phyloP scores from a whole-genome alignment of 441 rosid species.

The Manihot esculenta region DNA sequence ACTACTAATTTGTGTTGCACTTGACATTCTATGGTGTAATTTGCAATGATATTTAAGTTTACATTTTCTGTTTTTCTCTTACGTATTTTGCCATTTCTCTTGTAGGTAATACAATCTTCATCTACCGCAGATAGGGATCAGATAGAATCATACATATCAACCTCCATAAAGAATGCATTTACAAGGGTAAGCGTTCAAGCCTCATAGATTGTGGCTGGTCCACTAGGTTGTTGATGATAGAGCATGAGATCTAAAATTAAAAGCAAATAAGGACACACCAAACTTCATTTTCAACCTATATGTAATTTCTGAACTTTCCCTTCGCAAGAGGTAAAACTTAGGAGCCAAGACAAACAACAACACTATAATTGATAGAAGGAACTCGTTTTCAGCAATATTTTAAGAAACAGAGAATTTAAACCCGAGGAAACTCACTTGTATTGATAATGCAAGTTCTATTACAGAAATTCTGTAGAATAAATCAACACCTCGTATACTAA shows the following conservation, averaged over 20 bases:
- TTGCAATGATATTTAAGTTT: no score
- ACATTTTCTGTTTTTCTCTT: not conserved
- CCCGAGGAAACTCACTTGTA: no score
- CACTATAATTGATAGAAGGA: no score
- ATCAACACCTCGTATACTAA: no score
- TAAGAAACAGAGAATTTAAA: no score
- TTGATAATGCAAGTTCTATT: no score
- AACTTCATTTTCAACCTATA: not conserved
- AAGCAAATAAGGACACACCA: not conserved
- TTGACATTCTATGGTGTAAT: no score
- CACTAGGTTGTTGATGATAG: slow-evolving; percentile 1
- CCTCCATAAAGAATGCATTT: slow-evolving; percentile 82
- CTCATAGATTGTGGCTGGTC: slow-evolving; percentile 5
- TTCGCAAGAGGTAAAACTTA: not conserved
- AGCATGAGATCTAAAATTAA: not conserved
- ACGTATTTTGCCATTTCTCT: slow-evolving; percentile 24
- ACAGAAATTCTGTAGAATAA: no score
- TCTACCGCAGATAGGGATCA: slow-evolving; percentile 74
- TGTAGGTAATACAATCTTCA: slow-evolving; percentile 65
- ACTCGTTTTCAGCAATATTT: no score
- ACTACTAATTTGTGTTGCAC: no score
- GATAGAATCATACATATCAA: slow-evolving; percentile 79
- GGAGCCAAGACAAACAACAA: not conserved
- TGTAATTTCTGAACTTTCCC: not conserved
- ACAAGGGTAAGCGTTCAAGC: slow-evolving; percentile 60